phyloP scores from a whole-genome alignment of 257 asterid genomes.

The Capsicum pubescens region DNA sequence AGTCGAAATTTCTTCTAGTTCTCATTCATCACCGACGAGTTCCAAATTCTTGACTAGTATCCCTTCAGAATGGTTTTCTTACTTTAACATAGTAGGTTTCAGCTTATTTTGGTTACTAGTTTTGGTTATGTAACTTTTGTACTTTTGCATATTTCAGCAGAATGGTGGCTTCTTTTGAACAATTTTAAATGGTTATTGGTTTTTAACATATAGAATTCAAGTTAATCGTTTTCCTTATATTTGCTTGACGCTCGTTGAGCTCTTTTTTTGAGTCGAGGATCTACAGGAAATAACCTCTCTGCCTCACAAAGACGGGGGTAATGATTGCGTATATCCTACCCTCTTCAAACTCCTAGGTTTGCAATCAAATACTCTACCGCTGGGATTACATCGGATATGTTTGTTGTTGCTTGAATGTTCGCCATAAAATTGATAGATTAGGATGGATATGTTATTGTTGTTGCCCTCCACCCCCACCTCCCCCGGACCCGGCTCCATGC shows the following conservation, averaged over 20 bases:
- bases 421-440: too few relatives aligned
- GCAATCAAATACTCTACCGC: not conserved
- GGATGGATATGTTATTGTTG: too few relatives aligned
- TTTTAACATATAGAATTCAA: not conserved
- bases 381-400: not conserved
- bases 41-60: not conserved
- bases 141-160: not conserved
- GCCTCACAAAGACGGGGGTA: too few relatives aligned
- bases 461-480: too few relatives aligned
- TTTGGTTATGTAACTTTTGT: not conserved
- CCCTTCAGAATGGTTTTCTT: not conserved
- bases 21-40: not conserved
- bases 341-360: too few relatives aligned
- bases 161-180: not conserved
- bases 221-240: too few relatives aligned
- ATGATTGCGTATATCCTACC: too few relatives aligned
- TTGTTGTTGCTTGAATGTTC: not conserved
- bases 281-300: too few relatives aligned
- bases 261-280: too few relatives aligned
- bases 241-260: too few relatives aligned
- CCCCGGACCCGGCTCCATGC: too few relatives aligned
- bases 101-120: not conserved
- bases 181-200: not conserved
- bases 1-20: not conserved
- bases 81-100: constrained; percentile 5